Base-by-base conservation (phyloP, 1,284 basidiomycete species). In the Stereum hirsutum region DNA sequence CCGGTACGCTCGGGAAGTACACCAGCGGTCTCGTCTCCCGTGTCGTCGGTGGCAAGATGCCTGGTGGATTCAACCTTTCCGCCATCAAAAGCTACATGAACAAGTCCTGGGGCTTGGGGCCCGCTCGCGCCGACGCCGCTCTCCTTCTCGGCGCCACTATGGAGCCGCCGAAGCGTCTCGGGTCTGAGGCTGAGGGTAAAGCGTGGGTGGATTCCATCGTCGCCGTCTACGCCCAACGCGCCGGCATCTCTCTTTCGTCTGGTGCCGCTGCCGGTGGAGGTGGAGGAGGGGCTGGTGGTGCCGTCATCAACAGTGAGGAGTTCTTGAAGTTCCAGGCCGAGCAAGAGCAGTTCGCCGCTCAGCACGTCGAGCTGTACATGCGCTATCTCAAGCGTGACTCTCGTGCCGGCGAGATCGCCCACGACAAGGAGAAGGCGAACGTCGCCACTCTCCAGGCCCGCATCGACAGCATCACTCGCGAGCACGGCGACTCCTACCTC, bases 31-130 rank as follows among this genome's bases (percentile, higher is more conserved):
- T 99, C 38, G 74, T 98, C 43, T 93, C 93, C 43, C 89, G 96
- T 48, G 75, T 98, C 59, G 75, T 98, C 44, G 90, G 92, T 46
- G 82, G 84, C 47, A 99, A 99, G 70, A 94, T 99, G 87, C 96
- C 96, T 31, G 96, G 96, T 66, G 95, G 95, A 24, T 99, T 99
- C 79, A 97, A 97, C 61, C 72, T 89, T 21, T 90, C 94, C 4
- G 78, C 89, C n/a, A 90, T 94, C 63, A 95, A 96, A 66, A 66
- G 78, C 4, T 77, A 98, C 60, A 74, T 98, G 35, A 77, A 80
- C 38, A 97, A 96, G 72, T 76, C 77, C 27, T 97, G 93, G 94
- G 95, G 95, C 48, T 70, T 99, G 15, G 96, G 95, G 21, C 69
- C 94, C 7, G 75, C 78, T 31, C 89, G 95, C 46, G 80, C 88